Base-by-base conservation (phyloP, 129 eudicot genomes). In the Rutidosis leptorrhynchoides region DNA sequence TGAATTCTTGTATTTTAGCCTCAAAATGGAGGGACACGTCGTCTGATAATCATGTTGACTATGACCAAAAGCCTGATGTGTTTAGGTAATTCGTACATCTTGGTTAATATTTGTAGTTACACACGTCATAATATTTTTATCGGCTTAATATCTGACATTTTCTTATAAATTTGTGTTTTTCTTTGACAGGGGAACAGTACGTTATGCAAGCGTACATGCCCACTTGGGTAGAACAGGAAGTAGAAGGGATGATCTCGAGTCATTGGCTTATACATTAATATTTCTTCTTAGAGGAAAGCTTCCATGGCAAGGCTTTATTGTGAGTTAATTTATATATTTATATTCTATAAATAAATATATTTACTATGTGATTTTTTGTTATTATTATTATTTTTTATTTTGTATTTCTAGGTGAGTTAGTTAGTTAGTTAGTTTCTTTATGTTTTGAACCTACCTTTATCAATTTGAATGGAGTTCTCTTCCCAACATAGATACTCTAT, bases 181-280 rank as follows among this genome's bases (percentile, higher is more conserved):
- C 21, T 12, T 3, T 45, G 27, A 69, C 80, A 91, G 98, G 85
- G 98, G 98, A 55, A 91, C 98, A 27, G 90, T 91, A 28, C 90
- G 98, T 24, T 91, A 91, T 78, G 98, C 98, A 32, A 87, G 96
- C 54, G 98, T 83, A 19, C 98, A 91, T 91, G 98, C 96, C 17
- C 98, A 91, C 77, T 83, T 91, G 74, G 96, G 98, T 58, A 83
- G 98, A 76, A 91, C 90, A 2, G 86, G 86, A 72, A 87, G 94
- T 59, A 83, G 96, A 83, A 85, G 98, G 74, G 98, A 91, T 78
- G 98, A 91, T 53, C 88, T 91, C 24, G 96, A 91, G 74, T 91
- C 98, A 62, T 83, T 91, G 72, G 96, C 96, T 27, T 91, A 91
- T 64, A 91, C 96, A 3, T 85, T 91, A 62, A 82, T 87, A 53